A percentile compares a stretch with the other conserved stretches of the same genome.
These are phyloP conservation scores for Chlamydomonas sp. DNA, from an alignment of 139 green algal genomes.

Conservation along the genomic window DNA sequence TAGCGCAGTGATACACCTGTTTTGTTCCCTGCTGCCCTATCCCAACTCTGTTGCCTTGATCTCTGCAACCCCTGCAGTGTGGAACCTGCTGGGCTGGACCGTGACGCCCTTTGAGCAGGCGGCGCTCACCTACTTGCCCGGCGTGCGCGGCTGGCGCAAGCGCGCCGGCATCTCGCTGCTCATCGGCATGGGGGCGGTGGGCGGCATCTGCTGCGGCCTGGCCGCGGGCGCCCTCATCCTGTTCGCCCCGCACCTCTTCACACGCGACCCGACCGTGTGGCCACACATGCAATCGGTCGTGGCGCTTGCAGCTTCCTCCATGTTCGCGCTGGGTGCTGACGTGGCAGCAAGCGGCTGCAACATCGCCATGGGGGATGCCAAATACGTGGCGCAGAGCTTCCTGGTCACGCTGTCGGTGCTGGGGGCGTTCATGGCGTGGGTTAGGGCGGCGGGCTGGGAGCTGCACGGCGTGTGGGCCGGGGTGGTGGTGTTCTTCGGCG, in stretches of 20 bases:
- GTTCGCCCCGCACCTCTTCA: constrained; percentile 57
- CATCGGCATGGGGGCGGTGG: constrained; percentile 37
- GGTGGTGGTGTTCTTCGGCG: constrained; percentile 68
- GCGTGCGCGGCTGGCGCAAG: constrained; percentile 19
- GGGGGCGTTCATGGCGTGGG: constrained; percentile 54
- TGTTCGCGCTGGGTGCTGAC: constrained; percentile 71
- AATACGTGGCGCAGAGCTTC: constrained; percentile 49
- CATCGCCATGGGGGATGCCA: constrained; percentile 40
- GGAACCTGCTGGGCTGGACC: constrained; percentile 65
- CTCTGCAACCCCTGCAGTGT: too few species aligned
- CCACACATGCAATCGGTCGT: constrained; percentile 50
- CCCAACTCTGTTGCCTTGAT: constrained; percentile 32
- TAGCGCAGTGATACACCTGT: too few species aligned
- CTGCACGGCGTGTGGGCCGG: constrained; percentile 72
- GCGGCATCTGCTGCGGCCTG: constrained; percentile 41
- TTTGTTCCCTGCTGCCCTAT: not conserved
- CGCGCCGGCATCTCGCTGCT: constrained; percentile 43
- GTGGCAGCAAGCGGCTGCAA: constrained; percentile 66
- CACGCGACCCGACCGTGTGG: constrained; percentile 64
- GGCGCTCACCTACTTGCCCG: constrained; percentile 26
- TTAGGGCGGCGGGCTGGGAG: constrained; percentile 36
- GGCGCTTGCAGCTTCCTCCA: constrained; percentile 49
- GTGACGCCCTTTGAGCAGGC: constrained; percentile 71
- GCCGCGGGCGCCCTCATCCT: constrained; percentile 45
- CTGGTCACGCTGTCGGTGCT: constrained; percentile 60